phyloP scores from a whole-genome alignment of 192 early-diverging fungal species.

The Rhizoclosmatium sp. region DNA sequence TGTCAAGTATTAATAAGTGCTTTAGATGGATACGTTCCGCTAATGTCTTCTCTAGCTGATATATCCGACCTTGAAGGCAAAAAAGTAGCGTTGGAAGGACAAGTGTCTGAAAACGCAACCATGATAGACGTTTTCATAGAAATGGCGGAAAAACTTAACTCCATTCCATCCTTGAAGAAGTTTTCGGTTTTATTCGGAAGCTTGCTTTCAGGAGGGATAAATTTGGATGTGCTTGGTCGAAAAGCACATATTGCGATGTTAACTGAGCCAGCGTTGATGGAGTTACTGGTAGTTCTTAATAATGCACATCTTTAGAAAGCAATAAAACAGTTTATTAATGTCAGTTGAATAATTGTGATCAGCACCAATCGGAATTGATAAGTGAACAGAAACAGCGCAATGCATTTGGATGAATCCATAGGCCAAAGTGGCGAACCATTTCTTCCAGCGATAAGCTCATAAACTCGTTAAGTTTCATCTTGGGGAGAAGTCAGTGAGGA shows the following conservation, averaged over 20 bases:
- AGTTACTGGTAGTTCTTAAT: constrained; percentile 7
- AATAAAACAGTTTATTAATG: too few relatives aligned
- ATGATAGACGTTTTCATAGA: constrained; percentile 26
- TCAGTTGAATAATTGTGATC: not conserved
- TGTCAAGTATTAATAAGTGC: not conserved
- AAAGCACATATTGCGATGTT: constrained; percentile 41
- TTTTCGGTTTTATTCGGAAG: constrained; percentile 21
- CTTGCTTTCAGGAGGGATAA: not conserved
- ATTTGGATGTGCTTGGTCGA: constrained; percentile 30
- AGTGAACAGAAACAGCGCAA: not conserved
- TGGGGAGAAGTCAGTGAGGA: not conserved
- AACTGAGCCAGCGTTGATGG: constrained; percentile 26
- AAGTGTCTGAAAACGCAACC: not conserved
- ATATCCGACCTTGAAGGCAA: not conserved
- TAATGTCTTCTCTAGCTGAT: constrained; percentile 17
- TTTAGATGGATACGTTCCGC: constrained; percentile 28
- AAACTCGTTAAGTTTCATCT: constrained; percentile 18
- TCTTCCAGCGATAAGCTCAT: constrained; percentile 2
- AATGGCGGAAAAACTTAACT: constrained; percentile 23
- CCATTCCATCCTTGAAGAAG: not conserved
- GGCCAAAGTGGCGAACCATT: constrained; percentile 6
- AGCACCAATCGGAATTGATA: not conserved
- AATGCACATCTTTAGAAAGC: not conserved
- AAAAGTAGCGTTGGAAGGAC: not conserved
- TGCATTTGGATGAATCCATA: constrained; percentile 5